Conservation (phyloP, 768 basidiomycete genomes). For the Calocera cornea region DNA sequence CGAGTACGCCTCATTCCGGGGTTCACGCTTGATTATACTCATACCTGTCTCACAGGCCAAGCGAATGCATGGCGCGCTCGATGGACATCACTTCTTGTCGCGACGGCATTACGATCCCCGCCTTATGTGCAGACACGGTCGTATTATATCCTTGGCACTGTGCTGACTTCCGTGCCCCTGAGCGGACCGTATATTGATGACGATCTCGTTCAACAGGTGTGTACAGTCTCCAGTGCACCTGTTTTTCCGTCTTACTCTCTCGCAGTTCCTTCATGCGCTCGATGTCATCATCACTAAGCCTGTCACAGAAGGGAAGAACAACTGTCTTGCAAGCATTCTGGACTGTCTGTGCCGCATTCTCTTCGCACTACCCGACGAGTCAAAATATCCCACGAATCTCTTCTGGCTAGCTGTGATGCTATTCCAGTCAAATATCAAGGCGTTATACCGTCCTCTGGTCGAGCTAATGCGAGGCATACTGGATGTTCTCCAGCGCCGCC, state of each 20-base stretch:
- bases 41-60: slow-evolving; percentile 36
- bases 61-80: slow-evolving; percentile 83
- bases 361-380: slow-evolving; percentile 51
- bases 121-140: slow-evolving; percentile 79
- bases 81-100: slow-evolving; percentile 82
- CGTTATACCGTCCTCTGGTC: slow-evolving; percentile 51
- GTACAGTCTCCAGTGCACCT: slow-evolving; percentile 64
- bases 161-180: slow-evolving; percentile 45
- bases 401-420: slow-evolving; percentile 85
- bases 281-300: slow-evolving; percentile 1
- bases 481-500: slow-evolving; percentile 48
- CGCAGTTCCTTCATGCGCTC: neutral
- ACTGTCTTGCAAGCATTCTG: slow-evolving; percentile 74
- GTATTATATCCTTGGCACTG: slow-evolving; percentile 67
- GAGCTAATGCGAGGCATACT: slow-evolving; percentile 51
- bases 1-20: slow-evolving; percentile 37
- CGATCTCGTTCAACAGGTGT: slow-evolving; percentile 80
- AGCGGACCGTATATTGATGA: slow-evolving; percentile 52
- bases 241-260: slow-evolving; percentile 47
- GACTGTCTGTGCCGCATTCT: slow-evolving; percentile 70
- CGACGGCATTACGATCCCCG: slow-evolving; percentile 80
- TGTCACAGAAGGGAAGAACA: slow-evolving; percentile 45
- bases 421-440: slow-evolving; percentile 61
- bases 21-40: neutral
- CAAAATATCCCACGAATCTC: slow-evolving; percentile 56